Conservation (phyloP, 139 green algal genomes). For the Chlorella sp. region DNA sequence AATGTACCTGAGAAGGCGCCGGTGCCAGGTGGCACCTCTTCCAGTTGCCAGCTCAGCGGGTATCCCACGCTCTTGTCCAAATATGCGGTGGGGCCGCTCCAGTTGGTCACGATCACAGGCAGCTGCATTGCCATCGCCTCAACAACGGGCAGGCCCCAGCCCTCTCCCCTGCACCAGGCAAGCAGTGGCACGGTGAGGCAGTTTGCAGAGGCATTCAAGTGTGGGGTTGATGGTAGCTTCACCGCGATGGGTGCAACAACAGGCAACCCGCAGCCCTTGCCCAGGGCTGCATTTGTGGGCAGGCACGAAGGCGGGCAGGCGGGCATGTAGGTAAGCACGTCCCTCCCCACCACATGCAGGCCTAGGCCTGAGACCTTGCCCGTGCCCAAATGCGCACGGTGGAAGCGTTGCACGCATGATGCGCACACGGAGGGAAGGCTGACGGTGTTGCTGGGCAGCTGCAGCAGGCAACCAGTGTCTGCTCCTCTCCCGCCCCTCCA, state of each 20-base stretch:
- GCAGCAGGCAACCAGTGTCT: not conserved
- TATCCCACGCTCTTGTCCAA: slow-evolving; percentile 59
- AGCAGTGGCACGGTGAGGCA: not conserved
- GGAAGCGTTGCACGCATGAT: too few species aligned
- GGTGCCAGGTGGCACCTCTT: not conserved
- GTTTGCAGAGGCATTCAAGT: not conserved
- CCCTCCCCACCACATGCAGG: too few species aligned
- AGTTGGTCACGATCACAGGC: slow-evolving; percentile 77
- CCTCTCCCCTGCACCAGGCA: slow-evolving; percentile 57
- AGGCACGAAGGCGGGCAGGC: too few species aligned
- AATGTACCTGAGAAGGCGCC: slow-evolving; percentile 36
- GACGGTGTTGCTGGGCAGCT: too few species aligned
- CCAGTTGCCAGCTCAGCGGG: slow-evolving; percentile 34
- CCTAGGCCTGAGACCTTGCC: too few species aligned
- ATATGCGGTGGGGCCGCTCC: slow-evolving; percentile 70
- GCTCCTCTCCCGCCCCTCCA: not conserved
- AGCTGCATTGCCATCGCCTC: slow-evolving; percentile 78
- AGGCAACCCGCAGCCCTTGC: too few species aligned
- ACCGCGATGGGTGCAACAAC: too few species aligned
- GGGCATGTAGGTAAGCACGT: too few species aligned
- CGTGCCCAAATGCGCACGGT: too few species aligned
- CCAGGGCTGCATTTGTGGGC: too few species aligned
- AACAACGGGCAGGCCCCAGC: slow-evolving; percentile 75
- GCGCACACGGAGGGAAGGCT: too few species aligned
- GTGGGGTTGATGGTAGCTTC: not conserved